These are phyloP conservation scores for Phaeosphaeriaceae sp. DNA, from an alignment of 2,329 filamentous ascomycete species.

Conservation along the genomic window DNA sequence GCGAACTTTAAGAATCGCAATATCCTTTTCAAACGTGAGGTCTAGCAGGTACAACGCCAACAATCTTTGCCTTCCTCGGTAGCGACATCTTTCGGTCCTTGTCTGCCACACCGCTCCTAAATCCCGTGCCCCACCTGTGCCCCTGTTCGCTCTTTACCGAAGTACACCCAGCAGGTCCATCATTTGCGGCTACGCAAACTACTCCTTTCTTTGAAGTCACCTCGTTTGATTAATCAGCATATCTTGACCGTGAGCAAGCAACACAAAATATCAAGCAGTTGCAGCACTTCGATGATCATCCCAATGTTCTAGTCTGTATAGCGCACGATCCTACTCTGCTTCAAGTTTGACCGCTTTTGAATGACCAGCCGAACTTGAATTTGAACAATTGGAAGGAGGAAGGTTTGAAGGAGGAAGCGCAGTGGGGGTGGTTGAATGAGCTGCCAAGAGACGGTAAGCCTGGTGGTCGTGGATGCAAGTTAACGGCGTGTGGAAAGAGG, in stretches of 20 bases:
- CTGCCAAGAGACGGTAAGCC: conserved; percentile 14
- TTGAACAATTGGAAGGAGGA: conserved; percentile 6
- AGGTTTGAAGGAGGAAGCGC: conserved; percentile 16
- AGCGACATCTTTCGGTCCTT: conserved; percentile 27
- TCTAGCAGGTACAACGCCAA: conserved; percentile 50
- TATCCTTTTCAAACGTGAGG: conserved; percentile 39
- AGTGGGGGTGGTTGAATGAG: conserved; percentile 25
- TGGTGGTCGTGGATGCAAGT: conserved; percentile 14
- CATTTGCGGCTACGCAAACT: conserved; percentile 4
- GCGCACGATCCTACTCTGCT: conserved; percentile 20
- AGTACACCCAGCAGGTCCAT: conserved; percentile 10
- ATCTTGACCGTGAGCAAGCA: conserved; percentile 15
- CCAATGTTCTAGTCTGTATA: conserved; percentile 18
- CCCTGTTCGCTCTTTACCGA: conserved; percentile 17
- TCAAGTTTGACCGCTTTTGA: conserved; percentile 9
- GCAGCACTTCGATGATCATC: conserved; percentile 15
- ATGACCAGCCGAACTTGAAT: conserved; percentile 4
- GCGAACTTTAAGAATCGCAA: conserved; percentile 13
- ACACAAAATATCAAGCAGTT: conserved; percentile 15
- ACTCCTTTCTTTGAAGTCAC: conserved; percentile 17
- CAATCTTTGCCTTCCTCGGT: conserved; percentile 28
- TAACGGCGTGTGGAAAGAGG: conserved; percentile 17
- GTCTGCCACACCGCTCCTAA: conserved; percentile 9
- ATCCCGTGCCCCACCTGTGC: conserved; percentile 14
- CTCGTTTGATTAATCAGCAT: conserved; percentile 16